Evolutionary conservation across 441 rosid genomes (phyloP).

Genomic region (Mallotus repandus): DNA sequence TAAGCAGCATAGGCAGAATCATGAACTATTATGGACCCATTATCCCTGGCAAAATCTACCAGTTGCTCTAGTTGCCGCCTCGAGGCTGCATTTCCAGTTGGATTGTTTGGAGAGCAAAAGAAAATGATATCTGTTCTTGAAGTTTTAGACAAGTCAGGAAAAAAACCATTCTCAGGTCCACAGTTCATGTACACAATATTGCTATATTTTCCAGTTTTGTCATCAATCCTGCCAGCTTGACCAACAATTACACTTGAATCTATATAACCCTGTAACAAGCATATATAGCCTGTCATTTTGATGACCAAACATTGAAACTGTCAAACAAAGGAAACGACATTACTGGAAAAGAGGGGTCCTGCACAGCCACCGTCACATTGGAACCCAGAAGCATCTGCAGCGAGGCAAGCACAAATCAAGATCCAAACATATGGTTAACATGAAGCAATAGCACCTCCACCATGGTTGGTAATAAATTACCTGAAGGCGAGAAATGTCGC

Average conservation of each 20-base stretch:
- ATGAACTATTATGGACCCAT: slow-evolving; percentile 59
- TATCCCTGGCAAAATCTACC: slow-evolving; percentile 56
- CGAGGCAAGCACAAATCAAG: neutral
- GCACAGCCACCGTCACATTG: slow-evolving; percentile 60
- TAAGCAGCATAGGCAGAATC: slow-evolving; percentile 66
- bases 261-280: slow-evolving; percentile 48
- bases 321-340: neutral
- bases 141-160: slow-evolving; percentile 46
- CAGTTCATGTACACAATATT: slow-evolving; percentile 60
- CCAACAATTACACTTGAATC: slow-evolving; percentile 72
- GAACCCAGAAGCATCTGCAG: slow-evolving; percentile 70
- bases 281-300: neutral
- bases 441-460: no score
- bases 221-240: slow-evolving; percentile 51
- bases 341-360: slow-evolving; percentile 89
- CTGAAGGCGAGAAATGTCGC: slow-evolving; percentile 82
- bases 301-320: neutral
- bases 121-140: slow-evolving; percentile 62
- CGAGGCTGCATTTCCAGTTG: slow-evolving; percentile 68
- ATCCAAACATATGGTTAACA: no score
- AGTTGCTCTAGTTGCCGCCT: slow-evolving; percentile 46
- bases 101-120: slow-evolving; percentile 80
- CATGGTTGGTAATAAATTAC: slow-evolving; percentile 24
- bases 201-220: slow-evolving; percentile 45
- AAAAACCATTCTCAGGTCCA: slow-evolving; percentile 45